Evolutionary conservation across 306 rosid species (phyloP).

Genomic region (Lotus japonicus): DNA sequence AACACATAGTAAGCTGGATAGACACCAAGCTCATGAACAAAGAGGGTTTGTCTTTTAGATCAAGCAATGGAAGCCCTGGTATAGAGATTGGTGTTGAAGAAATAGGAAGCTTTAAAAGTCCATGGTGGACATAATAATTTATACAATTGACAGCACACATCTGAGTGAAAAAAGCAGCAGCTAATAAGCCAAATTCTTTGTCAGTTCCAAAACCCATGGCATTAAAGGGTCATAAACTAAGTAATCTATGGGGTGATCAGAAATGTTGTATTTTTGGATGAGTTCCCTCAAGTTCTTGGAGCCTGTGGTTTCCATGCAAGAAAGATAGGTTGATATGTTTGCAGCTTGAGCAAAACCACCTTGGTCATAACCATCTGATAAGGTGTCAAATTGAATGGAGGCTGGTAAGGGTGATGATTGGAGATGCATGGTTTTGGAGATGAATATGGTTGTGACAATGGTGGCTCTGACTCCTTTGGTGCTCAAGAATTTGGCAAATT

Average conservation of each 20-base stretch:
- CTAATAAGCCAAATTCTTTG: constrained; percentile 37
- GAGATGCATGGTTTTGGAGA: constrained; percentile 40
- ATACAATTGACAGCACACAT: constrained; percentile 39
- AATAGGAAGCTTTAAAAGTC: constrained; percentile 29
- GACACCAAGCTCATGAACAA: constrained; percentile 18
- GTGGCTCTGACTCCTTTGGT: constrained; percentile 37
- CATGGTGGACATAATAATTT: constrained; percentile 34
- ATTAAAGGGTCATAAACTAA: constrained; percentile 45
- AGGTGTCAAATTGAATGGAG: constrained; percentile 41
- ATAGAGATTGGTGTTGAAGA: constrained; percentile 26
- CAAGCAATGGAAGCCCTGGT: constrained; percentile 45
- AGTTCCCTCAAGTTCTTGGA: constrained; percentile 37
- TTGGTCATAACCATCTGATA: constrained; percentile 61
- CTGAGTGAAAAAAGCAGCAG: constrained; percentile 56
- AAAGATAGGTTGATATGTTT: constrained; percentile 29
- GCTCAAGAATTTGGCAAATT: constrained; percentile 38
- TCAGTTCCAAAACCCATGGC: constrained; percentile 49
- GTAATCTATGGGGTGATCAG: constrained; percentile 33
- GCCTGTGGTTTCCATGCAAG: constrained; percentile 34
- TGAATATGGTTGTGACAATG: constrained; percentile 44
- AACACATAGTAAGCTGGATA: constrained; percentile 50
- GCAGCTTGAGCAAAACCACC: constrained; percentile 46
- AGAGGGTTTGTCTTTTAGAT: constrained; percentile 47
- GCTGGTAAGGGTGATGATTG: constrained; percentile 18
- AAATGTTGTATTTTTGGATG: constrained; percentile 22